Percentiles rank a stretch among this genome's conserved stretches.
Evolutionary conservation across 192 early-diverging fungal species (phyloP).

Genomic region (Entophlyctis luteolus): DNA sequence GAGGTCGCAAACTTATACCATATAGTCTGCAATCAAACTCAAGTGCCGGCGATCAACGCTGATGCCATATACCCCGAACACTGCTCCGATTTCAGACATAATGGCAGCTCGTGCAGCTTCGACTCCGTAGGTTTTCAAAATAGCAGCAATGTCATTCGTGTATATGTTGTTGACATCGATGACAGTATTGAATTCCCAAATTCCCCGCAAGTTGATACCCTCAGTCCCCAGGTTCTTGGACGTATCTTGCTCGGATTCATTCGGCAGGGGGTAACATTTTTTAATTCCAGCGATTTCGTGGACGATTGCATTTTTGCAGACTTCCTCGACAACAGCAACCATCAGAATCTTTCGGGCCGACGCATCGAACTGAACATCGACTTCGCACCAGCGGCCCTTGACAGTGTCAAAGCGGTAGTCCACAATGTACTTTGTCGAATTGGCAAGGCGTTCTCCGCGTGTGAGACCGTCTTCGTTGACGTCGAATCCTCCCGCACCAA

Average conservation of each 20-base stretch:
- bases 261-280: constrained; percentile 74
- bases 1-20: constrained; percentile 52
- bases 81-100: constrained; percentile 84
- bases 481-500: constrained; percentile 37
- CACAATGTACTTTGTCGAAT: constrained; percentile 61
- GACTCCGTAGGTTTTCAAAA: constrained; percentile 91
- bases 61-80: constrained; percentile 94
- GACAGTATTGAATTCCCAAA: constrained; percentile 72
- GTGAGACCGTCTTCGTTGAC: constrained; percentile 30
- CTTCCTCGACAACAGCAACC: constrained; percentile 79
- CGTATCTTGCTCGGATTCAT: constrained; percentile 76
- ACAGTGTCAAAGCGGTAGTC: constrained; percentile 67
- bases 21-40: constrained; percentile 95
- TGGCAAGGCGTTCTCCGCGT: constrained; percentile 56
- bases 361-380: constrained; percentile 83
- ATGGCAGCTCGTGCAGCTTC: constrained; percentile 92
- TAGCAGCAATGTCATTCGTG: constrained; percentile 96
- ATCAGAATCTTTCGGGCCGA: constrained; percentile 91
- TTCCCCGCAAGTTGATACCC: constrained; percentile 85
- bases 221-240: constrained; percentile 74
- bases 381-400: constrained; percentile 71
- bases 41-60: constrained; percentile 91
- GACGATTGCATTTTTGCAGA: constrained; percentile 68
- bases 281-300: constrained; percentile 83
- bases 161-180: constrained; percentile 84